A percentile compares a stretch with the other conserved stretches of the same genome.
phyloP scores from a whole-genome alignment of 441 rosid genomes.

The Pelargonium cotyledonis region DNA sequence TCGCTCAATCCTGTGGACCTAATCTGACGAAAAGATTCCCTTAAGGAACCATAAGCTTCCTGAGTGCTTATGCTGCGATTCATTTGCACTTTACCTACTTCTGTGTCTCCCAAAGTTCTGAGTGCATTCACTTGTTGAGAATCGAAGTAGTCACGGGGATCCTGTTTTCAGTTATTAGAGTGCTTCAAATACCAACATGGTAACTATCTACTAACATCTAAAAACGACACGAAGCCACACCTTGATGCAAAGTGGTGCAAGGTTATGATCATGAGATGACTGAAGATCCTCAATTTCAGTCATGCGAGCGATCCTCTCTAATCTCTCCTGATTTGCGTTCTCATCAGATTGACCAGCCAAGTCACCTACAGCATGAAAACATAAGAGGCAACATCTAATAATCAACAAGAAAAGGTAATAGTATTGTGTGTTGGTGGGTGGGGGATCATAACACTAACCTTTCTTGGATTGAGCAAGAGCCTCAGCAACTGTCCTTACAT shows the following conservation, averaged over 20 bases:
- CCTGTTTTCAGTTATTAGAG: slow-evolving; percentile 42
- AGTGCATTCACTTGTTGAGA: slow-evolving; percentile 78
- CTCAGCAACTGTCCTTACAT: slow-evolving; percentile 72
- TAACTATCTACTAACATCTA: slow-evolving; percentile 10
- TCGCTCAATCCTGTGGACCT: slow-evolving; percentile 50
- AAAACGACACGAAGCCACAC: slow-evolving; percentile 29
- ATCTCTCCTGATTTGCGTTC: slow-evolving; percentile 41
- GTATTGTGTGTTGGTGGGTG: neutral
- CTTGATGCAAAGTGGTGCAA: slow-evolving; percentile 86
- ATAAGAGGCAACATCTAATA: slow-evolving; percentile 5
- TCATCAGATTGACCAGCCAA: slow-evolving; percentile 37
- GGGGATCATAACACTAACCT: slow-evolving; percentile 34
- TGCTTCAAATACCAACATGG: slow-evolving; percentile 8
- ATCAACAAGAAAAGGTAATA: slow-evolving; percentile 13
- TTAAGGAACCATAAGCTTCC: slow-evolving; percentile 64
- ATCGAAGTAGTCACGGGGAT: slow-evolving; percentile 94
- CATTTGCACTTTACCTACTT: slow-evolving; percentile 33
- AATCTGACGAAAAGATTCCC: slow-evolving; percentile 52
- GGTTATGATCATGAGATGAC: slow-evolving; percentile 52
- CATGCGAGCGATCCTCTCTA: slow-evolving; percentile 45
- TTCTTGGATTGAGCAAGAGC: slow-evolving; percentile 66
- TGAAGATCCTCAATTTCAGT: slow-evolving; percentile 87
- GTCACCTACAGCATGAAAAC: slow-evolving; percentile 24
- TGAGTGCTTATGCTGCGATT: slow-evolving; percentile 37
- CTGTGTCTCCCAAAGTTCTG: slow-evolving; percentile 41